Percentiles rank a stretch among this genome's conserved stretches.
Conservation (phyloP, 108 stramenopile species). For the Poteriospumella lacustris region DNA sequence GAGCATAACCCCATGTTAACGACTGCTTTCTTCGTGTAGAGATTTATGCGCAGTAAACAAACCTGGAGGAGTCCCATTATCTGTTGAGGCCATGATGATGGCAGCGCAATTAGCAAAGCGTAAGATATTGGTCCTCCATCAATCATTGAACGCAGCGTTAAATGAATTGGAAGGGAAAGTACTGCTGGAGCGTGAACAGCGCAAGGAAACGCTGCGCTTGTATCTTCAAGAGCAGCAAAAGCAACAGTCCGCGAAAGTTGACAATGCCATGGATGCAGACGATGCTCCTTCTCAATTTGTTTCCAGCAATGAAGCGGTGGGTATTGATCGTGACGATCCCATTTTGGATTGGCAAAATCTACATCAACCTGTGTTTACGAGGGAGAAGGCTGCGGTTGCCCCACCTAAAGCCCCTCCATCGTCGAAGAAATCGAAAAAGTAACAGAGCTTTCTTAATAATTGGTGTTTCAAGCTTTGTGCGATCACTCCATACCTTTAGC, state of each 20-base stretch:
- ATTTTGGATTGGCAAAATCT: background rate
- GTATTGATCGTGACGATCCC: background rate
- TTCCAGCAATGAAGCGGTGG: background rate
- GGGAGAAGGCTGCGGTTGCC: background rate
- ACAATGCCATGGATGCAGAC: background rate
- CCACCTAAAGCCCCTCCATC: no score
- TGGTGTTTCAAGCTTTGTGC: no score
- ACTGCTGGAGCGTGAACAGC: background rate
- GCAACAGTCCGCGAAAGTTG: no score
- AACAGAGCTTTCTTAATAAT: no score
- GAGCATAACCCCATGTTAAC: background rate
- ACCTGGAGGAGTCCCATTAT: background rate
- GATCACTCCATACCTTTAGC: no score
- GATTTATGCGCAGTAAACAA: background rate
- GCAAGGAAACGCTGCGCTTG: background rate
- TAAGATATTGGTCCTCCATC: background rate
- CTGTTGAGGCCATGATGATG: background rate
- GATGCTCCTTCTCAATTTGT: background rate
- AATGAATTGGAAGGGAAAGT: background rate
- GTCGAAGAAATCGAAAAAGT: no score
- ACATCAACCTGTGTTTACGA: background rate
- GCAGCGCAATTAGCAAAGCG: background rate
- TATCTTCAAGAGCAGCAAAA: no score
- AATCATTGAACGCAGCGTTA: background rate
- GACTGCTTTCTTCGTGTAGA: background rate